Evolutionary conservation across 2,329 filamentous ascomycete species (phyloP).

Genomic region (Hypoxylon sp.): DNA sequence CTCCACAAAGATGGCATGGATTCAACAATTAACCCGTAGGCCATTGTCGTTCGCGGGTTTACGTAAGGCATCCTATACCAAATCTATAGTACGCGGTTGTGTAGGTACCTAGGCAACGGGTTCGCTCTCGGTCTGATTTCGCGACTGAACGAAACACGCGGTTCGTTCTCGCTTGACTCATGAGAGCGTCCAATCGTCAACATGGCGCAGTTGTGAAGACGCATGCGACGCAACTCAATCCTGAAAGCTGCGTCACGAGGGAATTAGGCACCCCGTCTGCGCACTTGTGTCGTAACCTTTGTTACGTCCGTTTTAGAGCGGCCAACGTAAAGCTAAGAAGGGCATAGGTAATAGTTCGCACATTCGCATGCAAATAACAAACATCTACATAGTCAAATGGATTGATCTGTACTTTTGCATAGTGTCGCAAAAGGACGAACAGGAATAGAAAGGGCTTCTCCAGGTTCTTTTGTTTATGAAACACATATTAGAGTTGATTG

Average conservation of each 20-base stretch:
- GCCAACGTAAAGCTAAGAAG: constrained; percentile 4
- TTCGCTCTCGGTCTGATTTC: constrained; percentile 30
- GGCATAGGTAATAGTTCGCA: constrained; percentile 6
- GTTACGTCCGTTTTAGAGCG: constrained; percentile 18
- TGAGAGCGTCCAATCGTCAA: constrained; percentile 24
- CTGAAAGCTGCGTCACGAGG: constrained; percentile 39
- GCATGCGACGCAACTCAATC: constrained; percentile 36
- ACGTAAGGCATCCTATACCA: constrained; percentile 11
- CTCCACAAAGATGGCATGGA: constrained; percentile 10
- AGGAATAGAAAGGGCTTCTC: constrained; percentile 2
- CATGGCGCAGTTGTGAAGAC: constrained; percentile 40
- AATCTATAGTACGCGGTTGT: constrained; percentile 3
- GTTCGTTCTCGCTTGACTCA: constrained; percentile 32
- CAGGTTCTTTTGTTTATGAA: constrained; percentile 27
- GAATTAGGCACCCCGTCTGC: constrained; percentile 36
- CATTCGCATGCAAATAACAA: constrained; percentile 30
- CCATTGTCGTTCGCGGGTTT: constrained; percentile 1
- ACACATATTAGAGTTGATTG: constrained; percentile 21
- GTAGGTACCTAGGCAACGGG: not conserved
- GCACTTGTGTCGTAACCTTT: constrained; percentile 41
- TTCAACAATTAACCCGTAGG: constrained; percentile 6
- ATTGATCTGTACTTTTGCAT: constrained; percentile 17
- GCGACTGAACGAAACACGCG: constrained; percentile 40
- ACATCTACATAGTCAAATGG: constrained; percentile 10
- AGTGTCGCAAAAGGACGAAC: constrained; percentile 13